Conservation (phyloP, 306 rosid species). For the Malus sieversii region DNA sequence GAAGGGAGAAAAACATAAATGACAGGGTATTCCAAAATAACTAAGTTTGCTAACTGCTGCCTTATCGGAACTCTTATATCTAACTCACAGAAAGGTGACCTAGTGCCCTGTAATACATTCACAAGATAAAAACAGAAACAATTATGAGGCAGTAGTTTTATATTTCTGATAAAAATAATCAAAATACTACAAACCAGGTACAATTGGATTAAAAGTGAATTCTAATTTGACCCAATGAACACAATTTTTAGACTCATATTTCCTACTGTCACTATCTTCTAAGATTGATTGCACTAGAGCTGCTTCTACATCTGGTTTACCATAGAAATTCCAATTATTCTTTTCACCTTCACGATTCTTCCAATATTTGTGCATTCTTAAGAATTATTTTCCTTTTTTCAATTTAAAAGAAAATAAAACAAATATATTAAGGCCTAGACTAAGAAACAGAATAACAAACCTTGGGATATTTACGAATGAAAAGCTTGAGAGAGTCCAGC, state of each 20-base stretch:
- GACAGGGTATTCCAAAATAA: slow-evolving; percentile 78
- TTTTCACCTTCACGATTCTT: slow-evolving; percentile 22
- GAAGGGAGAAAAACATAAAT: slow-evolving; percentile 65
- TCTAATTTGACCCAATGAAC: background rate
- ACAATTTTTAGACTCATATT: slow-evolving; percentile 5
- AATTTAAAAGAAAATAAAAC: too few species aligned
- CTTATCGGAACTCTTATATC: slow-evolving; percentile 59
- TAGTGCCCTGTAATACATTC: slow-evolving; percentile 45
- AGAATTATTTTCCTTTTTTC: background rate
- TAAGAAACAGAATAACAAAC: slow-evolving; percentile 22
- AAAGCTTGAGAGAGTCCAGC: slow-evolving; percentile 59
- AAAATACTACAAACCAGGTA: background rate
- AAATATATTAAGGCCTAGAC: too few species aligned
- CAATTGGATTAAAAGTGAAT: background rate
- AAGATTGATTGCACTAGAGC: slow-evolving; percentile 28
- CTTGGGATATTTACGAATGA: slow-evolving; percentile 61
- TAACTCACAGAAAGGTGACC: slow-evolving; percentile 60
- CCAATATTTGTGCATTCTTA: slow-evolving; percentile 4
- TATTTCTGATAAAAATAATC: background rate
- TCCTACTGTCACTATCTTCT: slow-evolving; percentile 25
- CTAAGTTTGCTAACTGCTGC: slow-evolving; percentile 52
- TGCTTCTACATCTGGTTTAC: slow-evolving; percentile 22
- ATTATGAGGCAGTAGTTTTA: background rate
- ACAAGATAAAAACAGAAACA: slow-evolving; percentile 6
- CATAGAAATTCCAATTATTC: slow-evolving; percentile 19